These are phyloP conservation scores for Paecilomyces fulvus DNA, from an alignment of 2,329 filamentous ascomycete species.

Conservation along the genomic window DNA sequence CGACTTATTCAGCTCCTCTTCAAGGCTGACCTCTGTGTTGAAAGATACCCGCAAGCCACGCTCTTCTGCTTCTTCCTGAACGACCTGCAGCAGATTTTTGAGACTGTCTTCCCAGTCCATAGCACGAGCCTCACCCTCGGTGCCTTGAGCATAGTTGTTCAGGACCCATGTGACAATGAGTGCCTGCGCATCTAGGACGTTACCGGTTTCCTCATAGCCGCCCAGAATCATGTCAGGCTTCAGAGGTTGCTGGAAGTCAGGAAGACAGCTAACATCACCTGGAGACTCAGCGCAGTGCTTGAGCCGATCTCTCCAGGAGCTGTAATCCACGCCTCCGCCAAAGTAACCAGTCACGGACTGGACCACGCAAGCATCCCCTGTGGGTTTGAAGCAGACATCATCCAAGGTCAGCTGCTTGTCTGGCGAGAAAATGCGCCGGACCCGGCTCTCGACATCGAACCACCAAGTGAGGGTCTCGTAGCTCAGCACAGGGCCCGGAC, in stretches of 20 bases:
- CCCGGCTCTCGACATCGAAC: constrained; percentile 77
- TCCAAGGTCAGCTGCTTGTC: constrained; percentile 61
- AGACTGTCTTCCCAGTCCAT: constrained; percentile 85
- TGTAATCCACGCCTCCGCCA: constrained; percentile 54
- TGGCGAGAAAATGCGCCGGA: constrained; percentile 62
- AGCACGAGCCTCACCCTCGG: constrained; percentile 59
- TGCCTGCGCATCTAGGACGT: constrained; percentile 65
- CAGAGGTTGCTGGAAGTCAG: constrained; percentile 80
- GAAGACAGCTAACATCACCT: constrained; percentile 64
- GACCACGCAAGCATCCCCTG: constrained; percentile 78
- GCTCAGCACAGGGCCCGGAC: constrained; percentile 68
- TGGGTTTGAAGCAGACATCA: constrained; percentile 91
- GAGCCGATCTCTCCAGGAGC: constrained; percentile 65
- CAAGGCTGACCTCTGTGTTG: constrained; percentile 88
- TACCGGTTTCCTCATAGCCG: constrained; percentile 56
- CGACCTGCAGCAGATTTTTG: constrained; percentile 62
- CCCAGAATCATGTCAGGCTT: constrained; percentile 80
- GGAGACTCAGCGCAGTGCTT: constrained; percentile 68
- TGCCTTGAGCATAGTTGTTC: constrained; percentile 71
- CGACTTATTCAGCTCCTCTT: constrained; percentile 93
- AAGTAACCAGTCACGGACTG: constrained; percentile 92
- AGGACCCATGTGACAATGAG: constrained; percentile 93
- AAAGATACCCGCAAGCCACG: constrained; percentile 84
- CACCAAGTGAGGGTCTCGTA: constrained; percentile 90
- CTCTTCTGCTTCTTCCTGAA: constrained; percentile 68